These are phyloP conservation scores for Lactarius quietus DNA, from an alignment of 768 basidiomycete species.

Conservation along the genomic window DNA sequence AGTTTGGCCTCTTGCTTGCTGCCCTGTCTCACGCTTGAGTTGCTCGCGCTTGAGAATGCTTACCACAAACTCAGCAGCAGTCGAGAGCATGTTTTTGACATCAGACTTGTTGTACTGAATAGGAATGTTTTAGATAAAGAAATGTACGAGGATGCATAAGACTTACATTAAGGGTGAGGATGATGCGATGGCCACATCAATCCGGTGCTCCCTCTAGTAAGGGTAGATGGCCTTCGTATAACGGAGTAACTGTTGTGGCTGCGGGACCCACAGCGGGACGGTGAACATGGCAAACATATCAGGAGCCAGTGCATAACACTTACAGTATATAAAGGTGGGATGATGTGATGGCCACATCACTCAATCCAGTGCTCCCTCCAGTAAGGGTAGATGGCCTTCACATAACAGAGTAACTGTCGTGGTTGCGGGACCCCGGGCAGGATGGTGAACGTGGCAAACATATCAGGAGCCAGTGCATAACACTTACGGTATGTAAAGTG, in stretches of 20 bases:
- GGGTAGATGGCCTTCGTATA: slow-evolving; percentile 75
- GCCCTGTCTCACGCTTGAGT: slow-evolving; percentile 65
- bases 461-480: slow-evolving; percentile 51
- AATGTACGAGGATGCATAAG: not conserved
- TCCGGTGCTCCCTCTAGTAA: slow-evolving; percentile 84
- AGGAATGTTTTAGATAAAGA: slow-evolving; percentile 7
- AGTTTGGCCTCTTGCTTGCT: slow-evolving; percentile 60
- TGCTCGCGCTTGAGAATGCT: slow-evolving; percentile 67
- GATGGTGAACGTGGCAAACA: slow-evolving; percentile 64
- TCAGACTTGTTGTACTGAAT: slow-evolving; percentile 88
- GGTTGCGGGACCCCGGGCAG: slow-evolving; percentile 70
- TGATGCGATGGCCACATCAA: slow-evolving; percentile 81
- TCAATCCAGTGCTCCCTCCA: slow-evolving; percentile 85
- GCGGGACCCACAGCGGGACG: slow-evolving; percentile 68
- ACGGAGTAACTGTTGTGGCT: slow-evolving; percentile 56
- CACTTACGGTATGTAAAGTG: too few species aligned
- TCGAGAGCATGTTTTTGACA: slow-evolving; percentile 58
- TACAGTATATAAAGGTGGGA: too few species aligned
- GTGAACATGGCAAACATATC: too few species aligned
- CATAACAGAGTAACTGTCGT: slow-evolving; percentile 57
- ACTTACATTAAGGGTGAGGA: slow-evolving; percentile 83
- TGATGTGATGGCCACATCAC: slow-evolving; percentile 78
- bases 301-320: too few species aligned
- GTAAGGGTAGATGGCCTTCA: slow-evolving; percentile 75
- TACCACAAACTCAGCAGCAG: slow-evolving; percentile 69